phyloP scores from a whole-genome alignment of 2,329 filamentous ascomycete genomes.

The Orbilia brochopaga region DNA sequence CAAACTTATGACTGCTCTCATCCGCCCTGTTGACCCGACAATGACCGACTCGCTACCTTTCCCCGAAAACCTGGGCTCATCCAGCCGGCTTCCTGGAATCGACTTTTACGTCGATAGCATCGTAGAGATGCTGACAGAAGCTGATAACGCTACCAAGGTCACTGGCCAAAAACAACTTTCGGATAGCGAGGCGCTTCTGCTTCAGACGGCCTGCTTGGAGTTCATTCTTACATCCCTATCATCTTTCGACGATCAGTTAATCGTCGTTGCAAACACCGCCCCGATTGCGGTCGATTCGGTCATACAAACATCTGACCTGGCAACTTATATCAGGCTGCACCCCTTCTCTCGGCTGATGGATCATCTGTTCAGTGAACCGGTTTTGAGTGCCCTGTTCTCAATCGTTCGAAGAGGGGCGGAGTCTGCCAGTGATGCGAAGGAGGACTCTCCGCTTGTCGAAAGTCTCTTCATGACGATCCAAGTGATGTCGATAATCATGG shows the following conservation, averaged over 20 bases:
- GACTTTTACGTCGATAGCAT: slow-evolving; percentile 93
- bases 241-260: slow-evolving; percentile 92
- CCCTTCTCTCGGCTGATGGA: slow-evolving; percentile 96
- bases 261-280: slow-evolving; percentile 81
- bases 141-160: slow-evolving; percentile 26
- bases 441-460: slow-evolving; percentile 80
- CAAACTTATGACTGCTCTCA: slow-evolving; percentile 73
- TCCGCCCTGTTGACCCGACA: slow-evolving; percentile 69
- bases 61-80: slow-evolving; percentile 79
- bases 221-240: slow-evolving; percentile 80
- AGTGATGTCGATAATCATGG: slow-evolving; percentile 80
- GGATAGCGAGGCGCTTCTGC: slow-evolving; percentile 51
- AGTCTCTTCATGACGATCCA: slow-evolving; percentile 81
- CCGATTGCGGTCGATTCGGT: slow-evolving; percentile 75
- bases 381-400: slow-evolving; percentile 78
- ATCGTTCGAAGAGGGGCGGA: slow-evolving; percentile 77
- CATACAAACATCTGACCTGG: slow-evolving; percentile 75
- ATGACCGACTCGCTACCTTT: slow-evolving; percentile 80
- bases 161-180: slow-evolving; percentile 42
- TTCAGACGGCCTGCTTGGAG: slow-evolving; percentile 80
- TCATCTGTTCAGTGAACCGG: slow-evolving; percentile 94
- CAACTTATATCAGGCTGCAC: slow-evolving; percentile 82
- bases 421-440: slow-evolving; percentile 66
- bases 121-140: slow-evolving; percentile 63
- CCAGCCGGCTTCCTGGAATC: slow-evolving; percentile 81